Evolutionary conservation across 2,329 filamentous ascomycete species (phyloP).

Genomic region (Phaeosphaeria sp.): DNA sequence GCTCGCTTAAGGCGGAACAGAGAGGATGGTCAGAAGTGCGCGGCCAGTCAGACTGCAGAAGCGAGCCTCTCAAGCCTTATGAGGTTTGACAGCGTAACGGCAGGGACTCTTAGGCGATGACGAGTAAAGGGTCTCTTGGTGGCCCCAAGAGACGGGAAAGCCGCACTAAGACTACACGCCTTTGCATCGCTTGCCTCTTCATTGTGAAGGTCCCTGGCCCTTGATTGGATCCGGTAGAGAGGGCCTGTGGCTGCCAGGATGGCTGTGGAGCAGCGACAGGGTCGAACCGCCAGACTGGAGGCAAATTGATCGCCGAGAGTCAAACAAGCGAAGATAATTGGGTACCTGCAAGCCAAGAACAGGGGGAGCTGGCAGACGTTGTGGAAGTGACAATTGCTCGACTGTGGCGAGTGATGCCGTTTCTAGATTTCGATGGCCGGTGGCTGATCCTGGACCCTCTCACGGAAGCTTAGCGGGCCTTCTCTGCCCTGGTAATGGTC

Average conservation of each 20-base stretch:
- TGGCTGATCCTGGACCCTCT: slow-evolving; percentile 35
- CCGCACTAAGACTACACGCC: slow-evolving; percentile 38
- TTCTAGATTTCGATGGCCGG: slow-evolving; percentile 45
- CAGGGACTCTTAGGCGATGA: slow-evolving; percentile 26
- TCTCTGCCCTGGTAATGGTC: slow-evolving; percentile 1
- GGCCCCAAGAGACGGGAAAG: slow-evolving; percentile 34
- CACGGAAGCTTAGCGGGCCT: slow-evolving; percentile 40
- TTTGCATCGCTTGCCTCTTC: slow-evolving; percentile 45
- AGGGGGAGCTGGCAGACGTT: slow-evolving; percentile 23
- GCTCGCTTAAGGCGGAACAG: slow-evolving; percentile 48
- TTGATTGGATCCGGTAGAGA: slow-evolving; percentile 36
- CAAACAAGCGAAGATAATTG: slow-evolving; percentile 16
- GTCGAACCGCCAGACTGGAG: slow-evolving; percentile 42
- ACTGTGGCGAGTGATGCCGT: slow-evolving; percentile 46
- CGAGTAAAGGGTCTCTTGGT: slow-evolving; percentile 31
- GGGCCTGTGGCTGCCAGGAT: slow-evolving; percentile 39
- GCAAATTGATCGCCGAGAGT: slow-evolving; percentile 43
- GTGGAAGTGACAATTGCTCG: slow-evolving; percentile 29
- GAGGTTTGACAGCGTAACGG: slow-evolving; percentile 39
- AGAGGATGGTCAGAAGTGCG: slow-evolving; percentile 43
- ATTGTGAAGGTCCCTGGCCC: slow-evolving; percentile 16
- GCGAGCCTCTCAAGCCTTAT: slow-evolving; percentile 37
- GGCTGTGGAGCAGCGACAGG: slow-evolving; percentile 35
- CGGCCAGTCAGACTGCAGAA: slow-evolving; percentile 43
- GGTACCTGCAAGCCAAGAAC: slow-evolving; percentile 22